Evolutionary conservation across 805 yeast genomes (phyloP).

Genomic region (Candida tallmaniae): DNA sequence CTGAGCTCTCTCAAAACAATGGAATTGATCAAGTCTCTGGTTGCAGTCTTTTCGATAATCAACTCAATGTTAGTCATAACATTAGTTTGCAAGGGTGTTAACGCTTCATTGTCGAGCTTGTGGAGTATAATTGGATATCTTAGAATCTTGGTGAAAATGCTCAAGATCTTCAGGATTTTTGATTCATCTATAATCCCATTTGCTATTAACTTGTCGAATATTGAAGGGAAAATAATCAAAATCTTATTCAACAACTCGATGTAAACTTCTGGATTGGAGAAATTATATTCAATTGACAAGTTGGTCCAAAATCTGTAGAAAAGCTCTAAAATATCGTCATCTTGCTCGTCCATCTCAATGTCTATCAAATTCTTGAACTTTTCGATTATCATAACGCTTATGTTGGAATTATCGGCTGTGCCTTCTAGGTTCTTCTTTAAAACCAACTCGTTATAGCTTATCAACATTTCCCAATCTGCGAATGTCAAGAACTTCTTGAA

Average conservation of each 20-base stretch:
- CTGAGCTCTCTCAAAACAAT: constrained; percentile 51
- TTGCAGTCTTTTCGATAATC: constrained; percentile 22
- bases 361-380: constrained; percentile 46
- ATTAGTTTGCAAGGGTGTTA: constrained; percentile 59
- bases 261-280: constrained; percentile 40
- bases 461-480: constrained; percentile 53
- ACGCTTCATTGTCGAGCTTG: constrained; percentile 45
- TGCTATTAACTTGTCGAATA: constrained; percentile 25
- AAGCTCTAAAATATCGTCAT: constrained; percentile 15
- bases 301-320: constrained; percentile 49
- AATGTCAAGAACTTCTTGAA: constrained; percentile 22
- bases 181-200: constrained; percentile 22
- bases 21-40: constrained; percentile 31
- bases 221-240: constrained; percentile 49
- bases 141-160: constrained; percentile 59
- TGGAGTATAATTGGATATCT: constrained; percentile 70
- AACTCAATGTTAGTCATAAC: constrained; percentile 48
- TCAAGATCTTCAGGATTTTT: constrained; percentile 48
- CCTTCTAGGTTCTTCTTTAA: constrained; percentile 29
- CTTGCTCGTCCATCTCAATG: constrained; percentile 16
- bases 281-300: constrained; percentile 37
- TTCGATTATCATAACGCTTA: constrained; percentile 54
- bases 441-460: constrained; percentile 44
- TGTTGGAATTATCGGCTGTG: constrained; percentile 44
- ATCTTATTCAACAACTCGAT: constrained; percentile 60